These are phyloP conservation scores for Drechslera avenae DNA, from an alignment of 2,329 filamentous ascomycete species.

Conservation along the genomic window DNA sequence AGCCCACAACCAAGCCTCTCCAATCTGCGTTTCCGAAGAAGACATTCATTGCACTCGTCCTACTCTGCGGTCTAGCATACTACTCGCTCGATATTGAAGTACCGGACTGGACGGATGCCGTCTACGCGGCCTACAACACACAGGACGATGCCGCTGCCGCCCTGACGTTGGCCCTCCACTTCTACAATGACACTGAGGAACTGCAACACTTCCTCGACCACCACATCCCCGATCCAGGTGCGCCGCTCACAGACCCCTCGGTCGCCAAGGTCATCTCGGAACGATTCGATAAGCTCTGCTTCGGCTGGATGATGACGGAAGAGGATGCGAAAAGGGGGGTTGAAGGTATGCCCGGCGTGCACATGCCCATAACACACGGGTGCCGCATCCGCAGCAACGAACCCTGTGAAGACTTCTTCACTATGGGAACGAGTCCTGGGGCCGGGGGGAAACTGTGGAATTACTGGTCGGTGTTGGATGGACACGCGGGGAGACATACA, in stretches of 20 bases:
- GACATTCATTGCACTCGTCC: conserved; percentile 32
- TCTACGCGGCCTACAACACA: conserved; percentile 20
- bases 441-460: conserved; percentile 39
- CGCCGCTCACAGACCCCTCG: conserved; percentile 26
- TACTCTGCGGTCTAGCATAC: conserved; percentile 30
- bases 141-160: conserved; percentile 13
- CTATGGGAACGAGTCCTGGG: conserved; percentile 36
- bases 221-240: conserved; percentile 30
- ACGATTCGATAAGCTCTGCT: conserved; percentile 31
- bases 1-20: conserved; percentile 9
- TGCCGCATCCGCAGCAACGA: conserved; percentile 37
- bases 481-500: conserved; percentile 57
- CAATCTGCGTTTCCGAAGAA: conserved; percentile 43
- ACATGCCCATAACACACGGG: conserved; percentile 43
- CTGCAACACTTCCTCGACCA: conserved; percentile 33
- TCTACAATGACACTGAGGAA: conserved; percentile 34
- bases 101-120: conserved; percentile 28
- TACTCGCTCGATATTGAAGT: conserved; percentile 31
- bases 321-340: conserved; percentile 28
- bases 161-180: conserved; percentile 31
- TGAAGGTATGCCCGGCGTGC: conserved; percentile 8
- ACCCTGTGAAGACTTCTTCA: conserved; percentile 42
- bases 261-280: conserved; percentile 29
- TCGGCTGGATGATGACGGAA: conserved; percentile 36
- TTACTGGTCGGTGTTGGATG: conserved; percentile 56